Evolutionary conservation across 2,329 filamentous ascomycete species (phyloP).

Genomic region (Uncinocarpus reesii): DNA sequence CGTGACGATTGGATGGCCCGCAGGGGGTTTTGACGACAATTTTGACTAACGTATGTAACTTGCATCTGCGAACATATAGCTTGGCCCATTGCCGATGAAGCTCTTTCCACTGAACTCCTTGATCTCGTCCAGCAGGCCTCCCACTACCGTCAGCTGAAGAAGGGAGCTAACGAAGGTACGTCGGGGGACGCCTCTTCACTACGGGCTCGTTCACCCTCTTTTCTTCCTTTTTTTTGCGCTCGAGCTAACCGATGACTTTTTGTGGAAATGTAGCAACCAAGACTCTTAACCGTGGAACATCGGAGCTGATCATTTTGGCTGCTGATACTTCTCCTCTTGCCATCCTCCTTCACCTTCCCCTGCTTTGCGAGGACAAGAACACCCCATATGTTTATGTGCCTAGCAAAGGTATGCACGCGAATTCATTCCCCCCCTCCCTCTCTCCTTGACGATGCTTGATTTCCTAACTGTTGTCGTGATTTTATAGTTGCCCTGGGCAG

Average conservation of each 20-base stretch:
- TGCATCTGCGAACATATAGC: conserved; percentile 32
- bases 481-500: conserved; percentile 61
- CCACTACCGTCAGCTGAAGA: conserved; percentile 63
- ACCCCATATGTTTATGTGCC: conserved; percentile 63
- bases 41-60: conserved; percentile 10
- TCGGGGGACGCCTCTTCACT: conserved; percentile 1
- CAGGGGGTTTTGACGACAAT: too few species aligned
- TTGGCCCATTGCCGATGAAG: conserved; percentile 62
- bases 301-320: conserved; percentile 79
- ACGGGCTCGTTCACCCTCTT: not conserved
- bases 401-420: conserved; percentile 53
- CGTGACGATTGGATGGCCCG: not conserved
- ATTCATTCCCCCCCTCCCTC: conserved; percentile 25
- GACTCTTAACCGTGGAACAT: conserved; percentile 80
- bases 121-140: conserved; percentile 65
- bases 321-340: conserved; percentile 80
- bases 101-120: conserved; percentile 69
- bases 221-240: not conserved
- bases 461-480: not conserved
- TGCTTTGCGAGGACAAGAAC: conserved; percentile 70
- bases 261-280: conserved; percentile 51
- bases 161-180: conserved; percentile 67
- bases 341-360: conserved; percentile 79
- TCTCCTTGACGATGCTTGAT: not conserved
- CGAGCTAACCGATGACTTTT: conserved; percentile 9